Base-by-base conservation (phyloP, 768 basidiomycete species). In the Termitomyces heimii region DNA sequence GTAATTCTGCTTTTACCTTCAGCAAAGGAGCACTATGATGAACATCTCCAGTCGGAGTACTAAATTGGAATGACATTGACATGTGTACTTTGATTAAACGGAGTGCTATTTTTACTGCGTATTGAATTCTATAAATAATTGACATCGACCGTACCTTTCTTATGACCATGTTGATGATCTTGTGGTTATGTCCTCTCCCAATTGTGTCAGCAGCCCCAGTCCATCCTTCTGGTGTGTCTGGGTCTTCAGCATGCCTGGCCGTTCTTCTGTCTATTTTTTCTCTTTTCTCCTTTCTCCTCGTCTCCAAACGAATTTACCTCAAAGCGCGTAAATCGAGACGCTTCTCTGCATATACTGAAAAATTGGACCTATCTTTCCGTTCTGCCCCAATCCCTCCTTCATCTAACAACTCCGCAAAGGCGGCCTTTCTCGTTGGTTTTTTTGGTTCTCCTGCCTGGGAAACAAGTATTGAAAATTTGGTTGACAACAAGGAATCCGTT, bases 381-480 rank as follows among this genome's bases (percentile, higher is more conserved):
- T 62, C 66, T 47, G 28, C 61, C 14, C 65, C 60, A 31, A 51
- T 60, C 43, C 54, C 67, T 58, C 53, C 56, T 45, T 59, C 54
- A 20, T 56, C 47, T 13, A 29, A 24, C 22, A n/a, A 50, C 22
- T 37, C 32, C 10, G 8, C 44, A 58, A 74, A 68, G 59, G 64
- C 71, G 40, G 77, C 73, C 13, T 70, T 79, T 60, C 56, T 75
- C 31, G 74, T 77, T 18, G 78, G 78, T 2, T 71, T 78, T 52
- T 70, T 78, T 40, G 77, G 77, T 37, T 78, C 77, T 42, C 78
- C 78, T 20, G 61, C 70, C 8, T 75, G 73, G 71, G 78, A 80
- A 68, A 75, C 71, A n/a, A 66, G 67, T 26, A 62, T 70, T 26
- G 49, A 63, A 45, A 63, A 60, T 58, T 20, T 62, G 24, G 29